Base-by-base conservation (phyloP, 208 protist genomes). In the Crithidia expoeki region DNA sequence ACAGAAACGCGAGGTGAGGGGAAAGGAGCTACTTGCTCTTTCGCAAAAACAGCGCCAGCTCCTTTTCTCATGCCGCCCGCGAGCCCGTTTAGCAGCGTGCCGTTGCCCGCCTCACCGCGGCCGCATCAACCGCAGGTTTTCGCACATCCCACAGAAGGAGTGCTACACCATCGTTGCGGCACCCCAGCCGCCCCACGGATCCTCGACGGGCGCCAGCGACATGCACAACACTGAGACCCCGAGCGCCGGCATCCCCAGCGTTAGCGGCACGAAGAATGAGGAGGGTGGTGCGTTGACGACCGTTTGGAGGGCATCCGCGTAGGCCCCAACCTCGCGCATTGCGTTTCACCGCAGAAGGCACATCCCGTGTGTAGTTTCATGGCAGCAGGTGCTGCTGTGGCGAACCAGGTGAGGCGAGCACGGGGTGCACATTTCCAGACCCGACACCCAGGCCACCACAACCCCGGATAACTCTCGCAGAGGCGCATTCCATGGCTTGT, bases 241-340 rank as follows among this genome's bases (percentile, higher is more conserved):
- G 0, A 82, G 67, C 57, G 84, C 74, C 70, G 84, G 72, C 55
- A 88, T 68, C 33, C 75, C 78, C 38, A 88, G 69, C 33, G 79
- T 79, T 17, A 88, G 76, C 11, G 72, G 79, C 5, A 81, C 80
- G 46, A 64, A 88, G 63, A 84, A 82, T 40, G 60, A 11, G 9
- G 72, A 82, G 1, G 82, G 71, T 10, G 82, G 64, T 5, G 79
- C 83, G 69, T 84, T 88, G 2, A 84, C 62, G n/a, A 84, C 75
- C 27, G 73, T 67, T 68, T 81, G 78, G 27, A 80, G 56, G 17
- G 74, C 75, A 36, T 84, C 75, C 2, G 84, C 63, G 61, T 84
- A 84, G 58, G 79, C 74, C 42, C 67, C 47, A 30, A 81, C 78
- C 62, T 88, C 78, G 16, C 60, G 74, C 58, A 72, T 59, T 27